Evolutionary conservation across 2,329 filamentous ascomycete genomes (phyloP), one percentile per base, ranked within the genome.

Genomic region (Fusarium praegraminearum): DNA sequence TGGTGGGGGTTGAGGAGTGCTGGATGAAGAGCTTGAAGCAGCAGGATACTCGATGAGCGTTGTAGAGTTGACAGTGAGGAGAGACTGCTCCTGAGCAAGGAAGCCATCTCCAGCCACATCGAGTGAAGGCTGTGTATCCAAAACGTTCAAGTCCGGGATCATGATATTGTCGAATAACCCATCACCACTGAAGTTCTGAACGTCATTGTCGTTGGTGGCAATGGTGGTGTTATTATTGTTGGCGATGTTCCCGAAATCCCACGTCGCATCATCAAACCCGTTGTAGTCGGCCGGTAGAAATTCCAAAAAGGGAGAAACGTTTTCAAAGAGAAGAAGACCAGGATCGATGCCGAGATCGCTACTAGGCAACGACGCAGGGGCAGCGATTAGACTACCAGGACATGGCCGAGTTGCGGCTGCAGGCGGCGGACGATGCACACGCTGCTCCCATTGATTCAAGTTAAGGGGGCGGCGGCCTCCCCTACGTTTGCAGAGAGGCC

Each of bases 381-480:
- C 62, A 55, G 38, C 64, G 63, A 55, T 50, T 33, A 46, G 67
- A 69, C 67, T 73, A 69, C 71, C 57, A 67, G 63, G 46, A 57
- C 69, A 71, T 73, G 57, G n/a, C 30, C 49, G n/a, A 22, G 26
- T 35, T 12, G 18, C 67, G 59, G 55, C 43, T 36, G 36, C 73
- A 73, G 10, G 2, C 20, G 32, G 67, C 30, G 11, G 55, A n/a
- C 7, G 67, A 40, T 65, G 71, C 43, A 30, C 55, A 32, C n/a
- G 60, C 33, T 55, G 65, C 63, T n/a, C 2, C 61, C 73, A 75
- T 75, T 72, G 71, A 62, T 75, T 74, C 73, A 75, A 73, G 72
- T 72, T 75, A 68, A 45, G 67, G 71, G 67, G 68, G 72, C 46
- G 22, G 54, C 66, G 70, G 72, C 72, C 72, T 75, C 69, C 72